Percentiles rank a stretch among this genome's conserved stretches.
phyloP scores from a whole-genome alignment of 441 rosid species.

The Breynia disticha region DNA sequence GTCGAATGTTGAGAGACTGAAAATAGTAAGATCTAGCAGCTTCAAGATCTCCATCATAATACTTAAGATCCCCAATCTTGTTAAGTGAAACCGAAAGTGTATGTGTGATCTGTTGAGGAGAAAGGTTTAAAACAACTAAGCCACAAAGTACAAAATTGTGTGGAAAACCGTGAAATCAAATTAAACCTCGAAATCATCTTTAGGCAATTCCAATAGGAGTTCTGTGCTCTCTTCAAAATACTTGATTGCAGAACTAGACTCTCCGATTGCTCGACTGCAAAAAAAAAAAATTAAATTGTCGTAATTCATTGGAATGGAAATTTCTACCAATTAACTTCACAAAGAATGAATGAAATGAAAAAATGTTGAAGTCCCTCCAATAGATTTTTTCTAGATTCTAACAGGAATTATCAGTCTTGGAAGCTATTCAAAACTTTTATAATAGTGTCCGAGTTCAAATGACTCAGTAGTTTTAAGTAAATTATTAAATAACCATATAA shows the following conservation, averaged over 20 bases:
- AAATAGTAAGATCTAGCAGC: constrained; percentile 71
- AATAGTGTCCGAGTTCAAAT: too few relatives aligned
- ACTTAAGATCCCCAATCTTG: constrained; percentile 92
- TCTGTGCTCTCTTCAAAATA: constrained; percentile 90
- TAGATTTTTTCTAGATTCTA: too few relatives aligned
- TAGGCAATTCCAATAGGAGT: constrained; percentile 59
- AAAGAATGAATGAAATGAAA: too few relatives aligned
- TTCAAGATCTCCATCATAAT: constrained; percentile 72
- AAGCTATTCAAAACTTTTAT: too few relatives aligned
- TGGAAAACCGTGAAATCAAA: neutral
- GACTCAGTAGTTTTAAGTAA: too few relatives aligned
- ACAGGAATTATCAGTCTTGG: too few relatives aligned
- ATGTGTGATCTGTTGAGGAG: constrained; percentile 56
- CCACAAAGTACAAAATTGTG: neutral
- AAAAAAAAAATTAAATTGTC: neutral
- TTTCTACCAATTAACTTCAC: too few relatives aligned
- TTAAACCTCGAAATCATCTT: constrained; percentile 70
- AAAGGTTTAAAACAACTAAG: constrained; percentile 5
- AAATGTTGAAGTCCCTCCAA: too few relatives aligned
- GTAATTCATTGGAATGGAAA: too few relatives aligned
- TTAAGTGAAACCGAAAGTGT: constrained; percentile 94
- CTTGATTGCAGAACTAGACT: constrained; percentile 57
- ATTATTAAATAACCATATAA: too few relatives aligned
- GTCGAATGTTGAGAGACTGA: constrained; percentile 71
- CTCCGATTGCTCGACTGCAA: constrained; percentile 86